phyloP scores from a whole-genome alignment of 257 asterid genomes.

The Sherardia arvensis region DNA sequence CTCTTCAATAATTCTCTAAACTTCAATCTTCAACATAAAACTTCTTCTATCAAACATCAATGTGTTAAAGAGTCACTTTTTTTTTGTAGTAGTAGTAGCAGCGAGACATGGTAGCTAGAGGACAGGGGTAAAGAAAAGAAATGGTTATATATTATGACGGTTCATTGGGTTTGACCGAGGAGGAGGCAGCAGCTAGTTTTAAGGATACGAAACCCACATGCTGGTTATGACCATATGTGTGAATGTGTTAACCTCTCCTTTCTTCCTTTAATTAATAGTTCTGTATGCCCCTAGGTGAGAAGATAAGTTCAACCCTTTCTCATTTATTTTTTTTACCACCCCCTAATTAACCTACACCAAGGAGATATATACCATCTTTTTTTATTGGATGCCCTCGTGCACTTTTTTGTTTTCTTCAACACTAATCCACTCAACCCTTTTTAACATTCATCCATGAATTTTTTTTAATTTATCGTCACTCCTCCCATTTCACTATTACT shows the following conservation, averaged over 20 bases:
- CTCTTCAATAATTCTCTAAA: no score
- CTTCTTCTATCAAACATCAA: no score
- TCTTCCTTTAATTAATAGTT: not conserved
- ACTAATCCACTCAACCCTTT: not conserved
- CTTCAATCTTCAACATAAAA: no score
- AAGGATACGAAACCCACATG: not conserved
- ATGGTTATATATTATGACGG: not conserved
- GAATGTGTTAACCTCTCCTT: not conserved
- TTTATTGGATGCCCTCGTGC: not conserved
- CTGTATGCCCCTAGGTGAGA: not conserved
- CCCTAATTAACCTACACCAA: not conserved
- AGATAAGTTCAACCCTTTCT: not conserved
- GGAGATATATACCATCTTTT: not conserved
- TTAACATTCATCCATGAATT: not conserved
- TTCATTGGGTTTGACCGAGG: not conserved
- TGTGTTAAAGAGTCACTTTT: no score
- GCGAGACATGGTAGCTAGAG: not conserved
- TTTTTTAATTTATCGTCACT: not conserved
- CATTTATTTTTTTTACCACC: not conserved
- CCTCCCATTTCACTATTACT: not conserved
- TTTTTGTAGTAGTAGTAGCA: not conserved
- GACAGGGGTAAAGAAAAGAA: not conserved
- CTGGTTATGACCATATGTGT: not conserved
- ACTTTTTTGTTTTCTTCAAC: not conserved
- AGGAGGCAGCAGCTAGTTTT: not conserved